These are phyloP conservation scores for Pholiota adiposa DNA, from an alignment of 1,284 basidiomycete species.

Conservation along the genomic window DNA sequence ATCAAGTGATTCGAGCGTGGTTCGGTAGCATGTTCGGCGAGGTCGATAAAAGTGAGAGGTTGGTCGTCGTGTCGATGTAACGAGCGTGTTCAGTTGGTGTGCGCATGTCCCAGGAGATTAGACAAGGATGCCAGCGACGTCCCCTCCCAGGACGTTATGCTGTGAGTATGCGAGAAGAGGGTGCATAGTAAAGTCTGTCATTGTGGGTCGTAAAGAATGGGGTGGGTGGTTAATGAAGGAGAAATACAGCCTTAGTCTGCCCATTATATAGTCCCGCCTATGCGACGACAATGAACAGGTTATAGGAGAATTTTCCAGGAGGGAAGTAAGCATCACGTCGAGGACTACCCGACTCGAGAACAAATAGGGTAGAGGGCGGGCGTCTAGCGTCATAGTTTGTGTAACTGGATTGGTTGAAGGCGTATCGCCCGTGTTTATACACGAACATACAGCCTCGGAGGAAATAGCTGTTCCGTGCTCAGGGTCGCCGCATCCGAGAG, in stretches of 20 bases:
- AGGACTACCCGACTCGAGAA: background rate
- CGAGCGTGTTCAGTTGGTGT: constrained; percentile 37
- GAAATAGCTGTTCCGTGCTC: constrained; percentile 4
- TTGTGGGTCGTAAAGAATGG: constrained; percentile 2
- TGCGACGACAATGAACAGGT: background rate
- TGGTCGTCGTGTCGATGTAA: constrained; percentile 28
- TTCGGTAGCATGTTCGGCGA: constrained; percentile 44
- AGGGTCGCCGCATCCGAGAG: constrained; percentile 2
- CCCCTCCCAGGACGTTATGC: constrained; percentile 16
- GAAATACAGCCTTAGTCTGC: background rate
- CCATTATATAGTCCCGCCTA: background rate
- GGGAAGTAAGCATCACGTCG: background rate
- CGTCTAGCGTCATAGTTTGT: background rate
- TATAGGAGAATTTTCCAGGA: constrained; percentile 5
- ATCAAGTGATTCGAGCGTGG: constrained; percentile 42
- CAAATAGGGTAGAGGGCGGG: constrained; percentile 1
- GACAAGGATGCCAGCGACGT: constrained; percentile 26
- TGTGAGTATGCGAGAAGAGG: constrained; percentile 37
- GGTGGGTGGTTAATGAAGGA: background rate
- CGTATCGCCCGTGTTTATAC: background rate
- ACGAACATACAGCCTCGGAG: background rate
- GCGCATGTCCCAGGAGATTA: constrained; percentile 53
- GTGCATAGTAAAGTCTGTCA: constrained; percentile 26
- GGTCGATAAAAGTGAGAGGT: constrained; percentile 34
- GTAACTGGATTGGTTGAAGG: background rate